Percentiles rank a stretch among this genome's conserved stretches.
Evolutionary conservation across 2,329 filamentous ascomycete genomes (phyloP).

Genomic region (Xylaria sp.): DNA sequence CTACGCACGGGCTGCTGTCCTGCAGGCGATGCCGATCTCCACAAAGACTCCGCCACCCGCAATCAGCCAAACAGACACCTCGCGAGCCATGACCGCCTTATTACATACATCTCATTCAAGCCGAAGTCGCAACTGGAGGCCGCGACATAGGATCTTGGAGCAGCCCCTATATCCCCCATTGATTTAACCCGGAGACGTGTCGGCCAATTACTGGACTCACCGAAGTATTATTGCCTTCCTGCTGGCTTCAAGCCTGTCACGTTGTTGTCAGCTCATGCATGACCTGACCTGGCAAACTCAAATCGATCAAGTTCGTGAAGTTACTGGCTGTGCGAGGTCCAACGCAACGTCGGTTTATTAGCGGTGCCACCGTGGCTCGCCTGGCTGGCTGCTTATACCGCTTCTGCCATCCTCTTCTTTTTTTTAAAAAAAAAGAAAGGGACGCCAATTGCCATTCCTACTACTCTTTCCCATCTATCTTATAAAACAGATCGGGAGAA

Average conservation of each 20-base stretch:
- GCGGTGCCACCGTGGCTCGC: constrained; percentile 35
- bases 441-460: constrained; percentile 1
- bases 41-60: constrained; percentile 22
- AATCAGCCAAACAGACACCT: constrained; percentile 15
- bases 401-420: constrained; percentile 16
- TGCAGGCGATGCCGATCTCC: background rate
- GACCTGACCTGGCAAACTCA: constrained; percentile 33
- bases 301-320: constrained; percentile 21
- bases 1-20: background rate
- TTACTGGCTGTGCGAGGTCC: constrained; percentile 34
- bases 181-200: constrained; percentile 34
- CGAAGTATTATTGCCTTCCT: background rate
- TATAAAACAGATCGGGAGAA: no score
- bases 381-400: constrained; percentile 16
- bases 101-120: constrained; percentile 14
- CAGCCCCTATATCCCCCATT: constrained; percentile 13
- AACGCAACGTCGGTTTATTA: constrained; percentile 37
- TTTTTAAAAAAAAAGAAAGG: no score
- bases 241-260: constrained; percentile 19
- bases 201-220: constrained; percentile 29
- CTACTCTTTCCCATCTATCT: background rate
- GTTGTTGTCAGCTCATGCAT: constrained; percentile 32
- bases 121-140: constrained; percentile 34
- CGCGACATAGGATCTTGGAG: constrained; percentile 26
- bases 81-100: constrained; percentile 9